Evolutionary conservation across 2,329 filamentous ascomycete species (phyloP).

Genomic region (Penicillium sp.): DNA sequence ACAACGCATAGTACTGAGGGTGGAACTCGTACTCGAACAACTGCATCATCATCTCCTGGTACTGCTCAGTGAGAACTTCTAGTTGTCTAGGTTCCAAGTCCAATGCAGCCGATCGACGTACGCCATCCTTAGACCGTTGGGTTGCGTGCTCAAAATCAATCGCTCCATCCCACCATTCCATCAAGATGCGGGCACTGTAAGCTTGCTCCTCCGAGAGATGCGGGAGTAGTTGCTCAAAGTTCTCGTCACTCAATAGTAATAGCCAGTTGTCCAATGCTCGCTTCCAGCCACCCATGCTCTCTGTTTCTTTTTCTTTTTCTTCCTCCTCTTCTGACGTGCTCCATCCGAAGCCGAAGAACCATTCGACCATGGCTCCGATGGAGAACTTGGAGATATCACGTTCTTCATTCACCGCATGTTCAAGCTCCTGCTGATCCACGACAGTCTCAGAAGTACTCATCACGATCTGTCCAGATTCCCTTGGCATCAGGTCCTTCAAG

Average conservation of each 20-base stretch:
- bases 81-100: neutral
- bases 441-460: neutral
- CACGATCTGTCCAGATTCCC: neutral
- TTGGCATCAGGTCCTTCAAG: neutral
- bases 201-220: neutral
- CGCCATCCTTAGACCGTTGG: neutral
- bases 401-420: neutral
- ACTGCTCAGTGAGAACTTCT: neutral
- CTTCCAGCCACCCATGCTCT: conserved; percentile 1
- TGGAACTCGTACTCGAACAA: neutral
- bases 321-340: neutral
- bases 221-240: neutral
- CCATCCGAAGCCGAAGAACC: neutral
- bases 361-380: neutral
- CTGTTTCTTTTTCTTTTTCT: too few relatives aligned
- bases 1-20: neutral
- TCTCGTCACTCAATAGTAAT: neutral
- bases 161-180: conserved; percentile 1
- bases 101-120: neutral
- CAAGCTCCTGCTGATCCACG: neutral
- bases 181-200: neutral
- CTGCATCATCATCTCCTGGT: conserved; percentile 1
- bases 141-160: neutral
- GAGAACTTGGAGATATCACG: neutral
- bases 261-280: conserved; percentile 1